A percentile compares a stretch with the other conserved stretches of the same genome.
These are phyloP conservation scores for Mrakia gelida DNA, from an alignment of 768 basidiomycete genomes.

Conservation along the genomic window DNA sequence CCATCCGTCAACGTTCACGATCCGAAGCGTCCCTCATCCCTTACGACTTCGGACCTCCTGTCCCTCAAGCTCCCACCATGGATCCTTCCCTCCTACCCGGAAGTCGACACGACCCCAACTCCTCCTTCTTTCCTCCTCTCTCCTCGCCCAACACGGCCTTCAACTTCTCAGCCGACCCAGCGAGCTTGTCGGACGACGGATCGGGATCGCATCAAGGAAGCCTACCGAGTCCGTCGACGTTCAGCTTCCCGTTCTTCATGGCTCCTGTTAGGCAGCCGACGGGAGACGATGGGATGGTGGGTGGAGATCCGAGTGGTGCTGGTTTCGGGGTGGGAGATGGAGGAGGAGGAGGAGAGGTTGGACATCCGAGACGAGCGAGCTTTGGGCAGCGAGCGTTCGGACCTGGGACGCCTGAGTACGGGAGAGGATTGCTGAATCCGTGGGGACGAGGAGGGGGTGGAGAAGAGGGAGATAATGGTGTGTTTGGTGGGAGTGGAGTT, in stretches of 20 bases:
- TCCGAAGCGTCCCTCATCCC: slow-evolving; percentile 27
- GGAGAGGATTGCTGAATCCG: slow-evolving; percentile 17
- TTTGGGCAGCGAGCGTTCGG: slow-evolving; percentile 19
- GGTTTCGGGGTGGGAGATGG: neutral
- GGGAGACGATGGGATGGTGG: neutral
- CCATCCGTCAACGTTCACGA: slow-evolving; percentile 25
- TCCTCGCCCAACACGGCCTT: neutral
- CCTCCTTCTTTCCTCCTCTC: slow-evolving; percentile 9
- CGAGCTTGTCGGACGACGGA: neutral
- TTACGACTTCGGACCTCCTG: slow-evolving; percentile 24
- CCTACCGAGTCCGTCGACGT: slow-evolving; percentile 7
- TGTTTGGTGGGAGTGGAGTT: neutral
- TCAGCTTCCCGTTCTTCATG: slow-evolving; percentile 5
- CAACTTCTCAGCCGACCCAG: slow-evolving; percentile 15
- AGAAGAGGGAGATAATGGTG: neutral
- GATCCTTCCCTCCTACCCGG: slow-evolving; percentile 18
- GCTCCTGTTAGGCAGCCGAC: slow-evolving; percentile 12
- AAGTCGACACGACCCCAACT: neutral
- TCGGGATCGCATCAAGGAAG: neutral
- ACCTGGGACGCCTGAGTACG: slow-evolving; percentile 26
- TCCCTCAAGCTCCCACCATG: slow-evolving; percentile 26
- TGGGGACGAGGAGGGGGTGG: slow-evolving; percentile 3
- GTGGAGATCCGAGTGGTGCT: neutral
- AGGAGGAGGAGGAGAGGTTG: neutral
- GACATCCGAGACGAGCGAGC: slow-evolving; percentile 11